These are phyloP conservation scores for Botrytis hyacinthi DNA, from an alignment of 2,329 filamentous ascomycete species.

Conservation along the genomic window DNA sequence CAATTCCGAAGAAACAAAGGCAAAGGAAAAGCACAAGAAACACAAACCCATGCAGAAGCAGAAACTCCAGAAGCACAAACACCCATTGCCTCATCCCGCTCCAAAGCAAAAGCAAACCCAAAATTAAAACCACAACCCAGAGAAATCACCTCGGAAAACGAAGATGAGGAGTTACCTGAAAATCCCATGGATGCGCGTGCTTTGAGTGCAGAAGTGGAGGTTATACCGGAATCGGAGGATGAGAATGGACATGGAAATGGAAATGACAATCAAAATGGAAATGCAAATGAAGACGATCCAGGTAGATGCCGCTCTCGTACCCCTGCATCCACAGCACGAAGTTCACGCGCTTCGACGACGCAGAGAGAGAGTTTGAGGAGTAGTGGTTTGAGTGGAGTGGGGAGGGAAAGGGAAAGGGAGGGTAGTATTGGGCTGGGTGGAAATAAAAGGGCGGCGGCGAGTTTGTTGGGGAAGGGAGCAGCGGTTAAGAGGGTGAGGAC, in stretches of 20 bases:
- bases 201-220: neutral
- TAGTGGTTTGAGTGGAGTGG: neutral
- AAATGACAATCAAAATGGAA: too few relatives aligned
- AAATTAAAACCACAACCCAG: constrained; percentile 8
- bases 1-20: constrained; percentile 38
- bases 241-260: neutral
- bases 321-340: neutral
- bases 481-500: constrained; percentile 34
- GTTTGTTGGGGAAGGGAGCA: constrained; percentile 26
- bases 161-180: constrained; percentile 10
- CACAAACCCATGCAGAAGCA: constrained; percentile 2
- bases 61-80: constrained; percentile 6
- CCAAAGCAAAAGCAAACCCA: neutral
- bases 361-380: neutral
- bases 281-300: neutral
- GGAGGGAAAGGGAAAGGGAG: too few relatives aligned
- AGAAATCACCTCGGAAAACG: constrained; percentile 15
- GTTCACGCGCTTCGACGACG: neutral
- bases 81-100: neutral
- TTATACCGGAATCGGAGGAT: neutral
- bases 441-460: constrained; percentile 32
- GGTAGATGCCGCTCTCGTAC: neutral
- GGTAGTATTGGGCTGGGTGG: neutral
- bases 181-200: neutral
- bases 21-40: constrained; percentile 25